These are phyloP conservation scores for Hymenoscyphus linearis DNA, from an alignment of 2,329 filamentous ascomycete genomes.

Conservation along the genomic window DNA sequence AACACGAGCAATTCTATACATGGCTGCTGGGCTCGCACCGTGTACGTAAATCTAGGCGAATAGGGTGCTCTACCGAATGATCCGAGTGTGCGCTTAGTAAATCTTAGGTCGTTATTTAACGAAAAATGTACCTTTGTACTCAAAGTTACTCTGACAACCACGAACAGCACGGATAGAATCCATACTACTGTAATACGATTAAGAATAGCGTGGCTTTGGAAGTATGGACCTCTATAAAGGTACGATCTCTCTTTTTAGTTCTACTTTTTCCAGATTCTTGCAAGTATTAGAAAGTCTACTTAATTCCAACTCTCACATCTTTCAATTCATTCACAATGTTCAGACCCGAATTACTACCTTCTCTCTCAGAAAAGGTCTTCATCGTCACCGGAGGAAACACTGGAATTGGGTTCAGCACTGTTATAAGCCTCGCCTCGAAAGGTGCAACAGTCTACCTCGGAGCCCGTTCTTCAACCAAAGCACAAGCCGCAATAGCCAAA, in stretches of 20 bases:
- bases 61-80: background rate
- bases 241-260: background rate
- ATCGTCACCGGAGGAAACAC: constrained; percentile 39
- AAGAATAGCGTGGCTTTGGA: background rate
- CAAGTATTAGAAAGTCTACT: background rate
- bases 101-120: background rate
- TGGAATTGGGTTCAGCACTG: constrained; percentile 41
- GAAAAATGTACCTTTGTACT: no score
- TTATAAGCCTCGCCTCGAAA: constrained; percentile 42
- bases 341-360: constrained; percentile 29
- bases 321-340: constrained; percentile 8
- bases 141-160: background rate
- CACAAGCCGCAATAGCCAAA: constrained; percentile 35
- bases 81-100: background rate
- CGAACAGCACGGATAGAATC: background rate
- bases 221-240: background rate
- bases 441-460: constrained; percentile 47
- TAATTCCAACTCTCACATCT: background rate
- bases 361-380: constrained; percentile 35
- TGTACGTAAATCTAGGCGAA: background rate
- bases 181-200: background rate
- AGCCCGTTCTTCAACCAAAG: constrained; percentile 36
- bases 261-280: background rate
- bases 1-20: background rate
- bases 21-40: background rate